Conservation (phyloP, 805 yeast species). For the Candida boidinii region DNA sequence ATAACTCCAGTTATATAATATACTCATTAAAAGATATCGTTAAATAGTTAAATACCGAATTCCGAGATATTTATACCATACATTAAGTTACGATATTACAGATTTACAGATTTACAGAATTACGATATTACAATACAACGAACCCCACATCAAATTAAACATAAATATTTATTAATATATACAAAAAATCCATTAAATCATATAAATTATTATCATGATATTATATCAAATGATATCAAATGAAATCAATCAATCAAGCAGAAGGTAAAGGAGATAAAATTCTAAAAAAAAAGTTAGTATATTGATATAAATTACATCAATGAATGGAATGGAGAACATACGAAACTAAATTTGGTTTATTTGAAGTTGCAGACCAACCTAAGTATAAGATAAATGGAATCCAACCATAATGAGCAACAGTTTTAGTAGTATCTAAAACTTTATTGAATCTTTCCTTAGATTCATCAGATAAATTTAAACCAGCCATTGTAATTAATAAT, state of each 20-base stretch:
- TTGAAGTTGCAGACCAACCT: slow-evolving; percentile 76
- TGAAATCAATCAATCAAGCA: slow-evolving; percentile 40
- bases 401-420: slow-evolving; percentile 93
- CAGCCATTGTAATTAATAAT: slow-evolving; percentile 22
- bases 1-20: too few species aligned
- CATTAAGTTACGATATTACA: too few species aligned
- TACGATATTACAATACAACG: too few species aligned
- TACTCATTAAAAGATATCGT: too few species aligned
- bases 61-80: too few species aligned
- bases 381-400: slow-evolving; percentile 89
- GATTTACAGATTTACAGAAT: too few species aligned
- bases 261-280: slow-evolving; percentile 77
- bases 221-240: too few species aligned
- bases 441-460: slow-evolving; percentile 78
- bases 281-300: slow-evolving; percentile 15
- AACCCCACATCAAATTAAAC: too few species aligned
- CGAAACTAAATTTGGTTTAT: slow-evolving; percentile 72
- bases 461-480: slow-evolving; percentile 35
- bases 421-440: slow-evolving; percentile 74
- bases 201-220: too few species aligned
- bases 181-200: too few species aligned
- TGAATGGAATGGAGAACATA: slow-evolving; percentile 10
- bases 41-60: too few species aligned
- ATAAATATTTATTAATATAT: too few species aligned
- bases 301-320: not conserved